Percentiles rank a stretch among this genome's conserved stretches.
These are phyloP conservation scores for Chaetomium fimeti DNA, from an alignment of 495 filamentous ascomycete genomes.

Conservation along the genomic window DNA sequence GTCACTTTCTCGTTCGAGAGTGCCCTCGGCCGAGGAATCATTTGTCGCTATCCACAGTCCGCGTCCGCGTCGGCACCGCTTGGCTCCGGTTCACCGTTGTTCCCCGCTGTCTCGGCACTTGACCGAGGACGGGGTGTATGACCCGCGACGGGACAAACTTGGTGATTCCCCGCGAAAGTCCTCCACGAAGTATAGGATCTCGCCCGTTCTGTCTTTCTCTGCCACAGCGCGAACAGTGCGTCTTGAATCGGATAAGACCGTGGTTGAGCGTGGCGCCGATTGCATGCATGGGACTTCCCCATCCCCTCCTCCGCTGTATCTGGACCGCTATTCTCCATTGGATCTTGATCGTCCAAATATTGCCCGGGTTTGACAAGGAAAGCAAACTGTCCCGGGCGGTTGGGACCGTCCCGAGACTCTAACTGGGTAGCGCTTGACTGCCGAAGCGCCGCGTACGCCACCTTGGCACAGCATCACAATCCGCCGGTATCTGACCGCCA, in stretches of 20 bases:
- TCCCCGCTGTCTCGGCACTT: too few species aligned
- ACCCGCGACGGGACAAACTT: too few species aligned
- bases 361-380: background rate
- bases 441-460: background rate
- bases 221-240: too few species aligned
- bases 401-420: background rate
- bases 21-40: too few species aligned
- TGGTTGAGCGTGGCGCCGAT: background rate
- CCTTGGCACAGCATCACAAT: background rate
- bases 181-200: too few species aligned
- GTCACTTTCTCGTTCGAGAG: too few species aligned
- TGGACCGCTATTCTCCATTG: background rate
- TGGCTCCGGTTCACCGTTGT: background rate
- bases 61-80: too few species aligned
- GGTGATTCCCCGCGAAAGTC: too few species aligned
- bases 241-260: background rate
- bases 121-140: too few species aligned
- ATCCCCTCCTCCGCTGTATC: background rate
- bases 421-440: background rate
- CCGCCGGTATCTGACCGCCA: background rate
- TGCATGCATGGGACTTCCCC: background rate
- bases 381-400: background rate
- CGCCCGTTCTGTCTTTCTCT: background rate
- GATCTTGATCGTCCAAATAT: background rate
- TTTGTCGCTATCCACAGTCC: background rate